Percentiles rank a stretch among this genome's conserved stretches.
phyloP scores from a whole-genome alignment of 352 stramenopile species.

The Halophytophthora batemanensis region DNA sequence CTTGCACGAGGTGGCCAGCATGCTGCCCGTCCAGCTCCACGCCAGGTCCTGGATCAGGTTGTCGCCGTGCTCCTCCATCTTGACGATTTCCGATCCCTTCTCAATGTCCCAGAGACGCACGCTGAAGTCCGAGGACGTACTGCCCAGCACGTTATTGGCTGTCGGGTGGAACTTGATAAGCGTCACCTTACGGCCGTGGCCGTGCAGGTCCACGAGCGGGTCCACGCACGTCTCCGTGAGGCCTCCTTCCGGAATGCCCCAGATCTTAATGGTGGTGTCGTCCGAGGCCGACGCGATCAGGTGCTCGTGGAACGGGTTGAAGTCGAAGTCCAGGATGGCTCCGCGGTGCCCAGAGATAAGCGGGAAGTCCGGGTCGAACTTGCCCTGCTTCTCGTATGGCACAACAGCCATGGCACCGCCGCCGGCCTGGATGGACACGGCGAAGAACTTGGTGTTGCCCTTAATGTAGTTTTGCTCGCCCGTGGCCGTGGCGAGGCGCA shows the following conservation, averaged over 20 bases:
- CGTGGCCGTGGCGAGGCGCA: constrained; percentile 95
- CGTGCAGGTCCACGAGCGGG: constrained; percentile 94
- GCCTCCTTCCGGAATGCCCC: constrained; percentile 94
- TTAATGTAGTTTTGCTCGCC: constrained; percentile 99
- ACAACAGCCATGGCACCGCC: constrained; percentile 92
- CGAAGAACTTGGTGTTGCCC: constrained; percentile 99
- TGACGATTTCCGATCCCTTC: constrained; percentile 89
- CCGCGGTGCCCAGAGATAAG: constrained; percentile 95
- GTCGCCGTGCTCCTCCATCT: constrained; percentile 79
- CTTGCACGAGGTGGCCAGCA: constrained; percentile 96
- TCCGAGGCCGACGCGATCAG: constrained; percentile 96
- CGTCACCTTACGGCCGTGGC: constrained; percentile 96
- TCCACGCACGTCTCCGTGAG: constrained; percentile 94
- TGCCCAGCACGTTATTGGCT: constrained; percentile 96
- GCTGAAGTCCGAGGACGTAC: constrained; percentile 93
- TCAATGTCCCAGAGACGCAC: constrained; percentile 99
- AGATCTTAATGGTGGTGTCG: constrained; percentile 98
- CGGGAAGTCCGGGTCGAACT: constrained; percentile 93
- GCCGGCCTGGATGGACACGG: constrained; percentile 90
- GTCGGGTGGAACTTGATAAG: constrained; percentile 98
- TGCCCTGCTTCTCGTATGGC: constrained; percentile 93
- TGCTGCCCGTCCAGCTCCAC: constrained; percentile 96
- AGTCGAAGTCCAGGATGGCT: constrained; percentile 98
- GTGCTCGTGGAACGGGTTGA: constrained; percentile 97
- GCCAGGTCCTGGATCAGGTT: constrained; percentile 97